Evolutionary conservation across 257 asterid genomes (phyloP).

Genomic region (Osmanthus fragrans): DNA sequence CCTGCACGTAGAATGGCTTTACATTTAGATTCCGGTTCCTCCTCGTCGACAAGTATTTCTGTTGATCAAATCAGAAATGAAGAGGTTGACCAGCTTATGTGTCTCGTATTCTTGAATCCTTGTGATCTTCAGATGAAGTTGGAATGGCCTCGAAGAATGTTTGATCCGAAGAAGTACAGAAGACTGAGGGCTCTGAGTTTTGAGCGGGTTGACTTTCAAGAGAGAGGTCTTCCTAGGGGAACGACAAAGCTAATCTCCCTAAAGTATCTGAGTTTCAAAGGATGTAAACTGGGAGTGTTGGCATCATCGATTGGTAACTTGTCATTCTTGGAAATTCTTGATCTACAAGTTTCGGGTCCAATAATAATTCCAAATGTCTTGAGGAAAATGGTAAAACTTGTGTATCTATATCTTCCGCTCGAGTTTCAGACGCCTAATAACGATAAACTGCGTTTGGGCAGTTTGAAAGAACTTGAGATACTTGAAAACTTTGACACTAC

Average conservation of each 20-base stretch:
- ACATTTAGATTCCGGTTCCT: background rate
- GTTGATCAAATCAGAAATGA: background rate
- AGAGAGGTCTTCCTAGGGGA: background rate
- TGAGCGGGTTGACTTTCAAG: conserved; percentile 6
- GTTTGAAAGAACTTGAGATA: conserved; percentile 23
- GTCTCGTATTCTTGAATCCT: conserved; percentile 20
- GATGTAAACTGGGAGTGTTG: conserved; percentile 24
- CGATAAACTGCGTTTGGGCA: conserved; percentile 14
- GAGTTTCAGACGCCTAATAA: background rate
- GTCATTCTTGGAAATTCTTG: conserved; percentile 28
- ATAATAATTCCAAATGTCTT: conserved; percentile 15
- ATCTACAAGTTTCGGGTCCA: conserved; percentile 22
- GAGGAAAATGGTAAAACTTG: conserved; percentile 6
- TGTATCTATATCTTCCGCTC: conserved; percentile 31
- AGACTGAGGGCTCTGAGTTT: conserved; percentile 17
- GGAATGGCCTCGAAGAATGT: background rate
- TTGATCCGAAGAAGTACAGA: background rate
- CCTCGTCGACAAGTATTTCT: no score
- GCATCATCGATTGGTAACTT: conserved; percentile 24
- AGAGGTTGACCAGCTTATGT: background rate
- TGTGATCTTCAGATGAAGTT: background rate
- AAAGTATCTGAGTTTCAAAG: conserved; percentile 34
- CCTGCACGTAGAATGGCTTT: conserved; percentile 13
- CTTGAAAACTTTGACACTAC: conserved; percentile 27
- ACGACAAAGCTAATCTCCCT: conserved; percentile 3